Base-by-base conservation (phyloP, 1,284 basidiomycete species). In the Laetiporus sulphureus region DNA sequence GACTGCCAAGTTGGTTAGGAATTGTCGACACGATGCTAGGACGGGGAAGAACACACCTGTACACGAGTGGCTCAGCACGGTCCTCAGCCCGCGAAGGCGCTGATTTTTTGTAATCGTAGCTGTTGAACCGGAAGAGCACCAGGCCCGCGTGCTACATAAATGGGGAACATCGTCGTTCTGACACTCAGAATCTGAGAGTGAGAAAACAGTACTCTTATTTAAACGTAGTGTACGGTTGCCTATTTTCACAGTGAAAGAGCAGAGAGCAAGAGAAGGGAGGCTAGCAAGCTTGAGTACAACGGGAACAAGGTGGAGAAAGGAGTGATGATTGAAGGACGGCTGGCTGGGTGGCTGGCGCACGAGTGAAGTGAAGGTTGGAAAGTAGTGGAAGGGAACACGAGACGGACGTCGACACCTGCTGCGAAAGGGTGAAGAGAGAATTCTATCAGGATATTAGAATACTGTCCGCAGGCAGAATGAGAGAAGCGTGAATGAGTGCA, bases 401-500 rank as follows among this genome's bases (percentile, higher is more conserved):
- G 13, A 22, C 32, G 8, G 15, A 38, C 16, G 12, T 13, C 13
- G 30, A 10, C 8, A 30, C 12, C 24, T 16, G 23, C 35, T n/a
- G 24, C 16, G 29, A 35, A 29, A 27, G 32, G 36, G 21, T 25
- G 30, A 18, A 20, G 21, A 29, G 27, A 36, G 31, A 38, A 21
- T 27, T 42, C 41, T 42, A 42, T 42, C 41, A 42, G 41, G 29
- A 37, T 37, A 38, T 25, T 34, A 30, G 35, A 42, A 42, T 36
- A 42, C 25, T 38, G 43, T 48, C 43, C 40, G 27, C 32, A 29
- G 13, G n/a, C 12, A 29, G 32, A 36, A 36, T 32, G 36, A 42
- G 32, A 33, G 15, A 29, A 41, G 38, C n/a, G n/a, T 45, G 42
- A 40, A 49, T 49, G 42, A 40, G 25, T 43, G 41, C 38, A 22